These are phyloP conservation scores for Thelonectria olida DNA, from an alignment of 2,329 filamentous ascomycete species.

Conservation along the genomic window DNA sequence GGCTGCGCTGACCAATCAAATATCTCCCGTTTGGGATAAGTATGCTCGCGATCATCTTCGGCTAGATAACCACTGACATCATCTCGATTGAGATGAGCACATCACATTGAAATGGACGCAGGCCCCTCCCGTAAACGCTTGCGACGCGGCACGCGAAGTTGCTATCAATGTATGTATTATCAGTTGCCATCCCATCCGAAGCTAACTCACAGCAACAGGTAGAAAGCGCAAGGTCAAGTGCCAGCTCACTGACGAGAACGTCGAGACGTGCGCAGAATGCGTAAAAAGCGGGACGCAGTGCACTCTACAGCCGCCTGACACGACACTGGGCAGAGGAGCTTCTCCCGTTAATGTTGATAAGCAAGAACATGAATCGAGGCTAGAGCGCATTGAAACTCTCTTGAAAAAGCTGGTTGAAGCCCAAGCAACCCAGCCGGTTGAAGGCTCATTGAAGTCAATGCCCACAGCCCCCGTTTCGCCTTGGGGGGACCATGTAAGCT, in stretches of 20 bases:
- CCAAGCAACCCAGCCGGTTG: background rate
- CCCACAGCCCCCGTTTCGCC: background rate
- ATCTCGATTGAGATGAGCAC: background rate
- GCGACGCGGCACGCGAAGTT: slow-evolving; percentile 21
- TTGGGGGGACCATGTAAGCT: slow-evolving; percentile 21
- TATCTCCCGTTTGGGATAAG: no score
- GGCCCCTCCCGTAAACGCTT: slow-evolving; percentile 24
- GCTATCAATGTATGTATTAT: slow-evolving; percentile 19
- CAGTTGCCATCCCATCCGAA: no score
- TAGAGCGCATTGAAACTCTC: slow-evolving; percentile 22
- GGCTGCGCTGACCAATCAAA: background rate
- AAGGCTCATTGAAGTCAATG: background rate
- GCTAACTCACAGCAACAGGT: slow-evolving; percentile 9
- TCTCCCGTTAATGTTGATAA: background rate
- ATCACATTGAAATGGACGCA: slow-evolving; percentile 4
- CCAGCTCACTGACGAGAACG: slow-evolving; percentile 24
- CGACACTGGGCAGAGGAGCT: background rate
- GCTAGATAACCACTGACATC: no score
- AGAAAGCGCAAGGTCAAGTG: slow-evolving; percentile 30
- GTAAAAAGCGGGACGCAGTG: slow-evolving; percentile 20
- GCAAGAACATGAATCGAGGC: slow-evolving; percentile 11
- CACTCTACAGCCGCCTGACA: slow-evolving; percentile 12
- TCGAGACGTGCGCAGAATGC: slow-evolving; percentile 23
- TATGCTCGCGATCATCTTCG: no score
- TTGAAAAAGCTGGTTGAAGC: slow-evolving; percentile 21